phyloP scores from a whole-genome alignment of 257 asterid species.

The Galeopsis tetrahit region DNA sequence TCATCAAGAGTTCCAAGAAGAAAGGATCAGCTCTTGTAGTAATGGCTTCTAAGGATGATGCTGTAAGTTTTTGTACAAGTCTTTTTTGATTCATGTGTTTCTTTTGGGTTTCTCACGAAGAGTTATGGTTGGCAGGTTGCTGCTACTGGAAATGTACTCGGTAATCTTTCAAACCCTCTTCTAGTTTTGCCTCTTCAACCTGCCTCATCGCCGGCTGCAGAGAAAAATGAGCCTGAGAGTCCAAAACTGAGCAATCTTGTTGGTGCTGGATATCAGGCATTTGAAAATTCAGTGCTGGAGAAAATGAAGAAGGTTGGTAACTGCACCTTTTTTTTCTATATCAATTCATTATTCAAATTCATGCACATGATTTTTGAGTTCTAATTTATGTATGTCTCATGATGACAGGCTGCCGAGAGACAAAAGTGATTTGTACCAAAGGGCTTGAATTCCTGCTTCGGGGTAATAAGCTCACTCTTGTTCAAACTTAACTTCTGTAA shows the following conservation, averaged over 20 bases:
- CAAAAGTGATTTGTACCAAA: too few species aligned
- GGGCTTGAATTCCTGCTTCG: too few species aligned
- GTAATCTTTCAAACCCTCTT: constrained; percentile 83
- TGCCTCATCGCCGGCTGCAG: constrained; percentile 48
- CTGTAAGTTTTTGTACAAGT: constrained; percentile 40
- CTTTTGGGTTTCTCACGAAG: constrained; percentile 24
- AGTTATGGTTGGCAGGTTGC: constrained; percentile 48
- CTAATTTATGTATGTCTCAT: too few species aligned
- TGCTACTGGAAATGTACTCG: constrained; percentile 64
- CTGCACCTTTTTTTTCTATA: not conserved
- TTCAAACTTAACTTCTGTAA: too few species aligned
- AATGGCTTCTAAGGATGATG: constrained; percentile 80
- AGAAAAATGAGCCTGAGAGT: constrained; percentile 48
- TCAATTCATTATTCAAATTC: too few species aligned
- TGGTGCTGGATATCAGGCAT: constrained; percentile 71
- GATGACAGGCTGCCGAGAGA: too few species aligned
- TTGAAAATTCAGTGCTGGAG: constrained; percentile 78
- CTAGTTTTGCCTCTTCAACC: constrained; percentile 71
- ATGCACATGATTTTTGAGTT: too few species aligned
- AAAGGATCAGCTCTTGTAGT: constrained; percentile 88
- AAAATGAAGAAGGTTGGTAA: constrained; percentile 68
- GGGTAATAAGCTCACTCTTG: too few species aligned
- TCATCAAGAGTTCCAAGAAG: constrained; percentile 73
- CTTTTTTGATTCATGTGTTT: not conserved
- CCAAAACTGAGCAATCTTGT: constrained; percentile 57